A percentile compares a stretch with the other conserved stretches of the same genome.
These are phyloP conservation scores for button mushroom (Agaricus bisporus) DNA, from an alignment of 768 basidiomycete species.

Conservation along the genomic window DNA sequence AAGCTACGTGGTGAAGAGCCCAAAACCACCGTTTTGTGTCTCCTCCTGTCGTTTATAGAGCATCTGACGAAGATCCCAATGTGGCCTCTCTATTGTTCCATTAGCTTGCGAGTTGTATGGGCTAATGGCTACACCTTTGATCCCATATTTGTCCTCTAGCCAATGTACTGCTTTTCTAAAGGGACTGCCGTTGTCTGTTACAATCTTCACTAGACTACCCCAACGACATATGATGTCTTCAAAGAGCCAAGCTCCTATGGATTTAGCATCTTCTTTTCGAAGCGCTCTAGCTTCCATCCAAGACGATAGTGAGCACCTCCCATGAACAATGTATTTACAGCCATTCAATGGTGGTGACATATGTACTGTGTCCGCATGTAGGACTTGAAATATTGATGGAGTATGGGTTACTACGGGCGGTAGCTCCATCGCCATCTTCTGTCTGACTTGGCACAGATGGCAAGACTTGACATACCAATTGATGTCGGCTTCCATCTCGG, in stretches of 20 bases:
- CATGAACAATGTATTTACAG: constrained; percentile 20
- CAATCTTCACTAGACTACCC: constrained; percentile 31
- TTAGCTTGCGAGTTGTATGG: constrained; percentile 19
- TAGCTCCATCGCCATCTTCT: constrained; percentile 13
- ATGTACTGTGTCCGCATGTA: constrained; percentile 20
- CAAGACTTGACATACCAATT: constrained; percentile 21
- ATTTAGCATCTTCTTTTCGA: constrained; percentile 14
- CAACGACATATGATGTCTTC: constrained; percentile 29
- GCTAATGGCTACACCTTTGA: constrained; percentile 15
- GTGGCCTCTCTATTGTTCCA: constrained; percentile 17
- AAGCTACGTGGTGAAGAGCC: constrained; percentile 22
- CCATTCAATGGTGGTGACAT: constrained; percentile 16
- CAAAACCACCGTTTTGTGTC: constrained; percentile 23
- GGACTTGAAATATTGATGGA: constrained; percentile 17
- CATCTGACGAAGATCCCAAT: too few species aligned
- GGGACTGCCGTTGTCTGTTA: constrained; percentile 33
- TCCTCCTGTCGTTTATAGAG: too few species aligned
- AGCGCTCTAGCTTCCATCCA: constrained; percentile 20
- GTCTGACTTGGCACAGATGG: too few species aligned
- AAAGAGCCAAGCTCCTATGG: constrained; percentile 19
- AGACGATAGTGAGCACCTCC: constrained; percentile 12
- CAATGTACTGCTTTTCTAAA: constrained; percentile 15
- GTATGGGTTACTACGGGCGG: constrained; percentile 16
- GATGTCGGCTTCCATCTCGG: constrained; percentile 18
- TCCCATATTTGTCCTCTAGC: constrained; percentile 17